These are phyloP conservation scores for Epichloe scottii DNA, from an alignment of 2,329 filamentous ascomycete species.

Conservation along the genomic window DNA sequence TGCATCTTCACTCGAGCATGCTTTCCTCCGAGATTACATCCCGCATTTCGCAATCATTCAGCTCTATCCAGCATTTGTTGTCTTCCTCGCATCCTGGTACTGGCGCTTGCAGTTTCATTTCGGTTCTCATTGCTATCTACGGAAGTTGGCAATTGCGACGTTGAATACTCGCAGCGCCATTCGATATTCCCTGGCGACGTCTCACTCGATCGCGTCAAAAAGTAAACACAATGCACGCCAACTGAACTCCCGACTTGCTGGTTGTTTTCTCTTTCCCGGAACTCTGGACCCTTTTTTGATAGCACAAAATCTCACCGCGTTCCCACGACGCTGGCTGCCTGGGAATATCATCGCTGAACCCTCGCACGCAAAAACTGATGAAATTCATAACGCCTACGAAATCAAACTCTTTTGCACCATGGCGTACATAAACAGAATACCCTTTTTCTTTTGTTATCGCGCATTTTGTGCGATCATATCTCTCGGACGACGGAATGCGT, in stretches of 20 bases:
- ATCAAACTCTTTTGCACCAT: not conserved
- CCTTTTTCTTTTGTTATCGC: not conserved
- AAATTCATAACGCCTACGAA: slow-evolving; percentile 1
- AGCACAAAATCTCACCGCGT: slow-evolving; percentile 6
- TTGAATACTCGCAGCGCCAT: not conserved
- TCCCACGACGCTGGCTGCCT: slow-evolving; percentile 5
- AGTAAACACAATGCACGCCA: slow-evolving; percentile 5
- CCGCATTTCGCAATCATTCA: not conserved
- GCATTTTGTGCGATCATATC: slow-evolving; percentile 12
- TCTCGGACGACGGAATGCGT: slow-evolving; percentile 13
- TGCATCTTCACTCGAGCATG: slow-evolving; percentile 1
- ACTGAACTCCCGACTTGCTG: not conserved
- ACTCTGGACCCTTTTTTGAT: not conserved
- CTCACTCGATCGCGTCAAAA: slow-evolving; percentile 8
- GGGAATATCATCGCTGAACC: not conserved
- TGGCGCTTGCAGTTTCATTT: slow-evolving; percentile 11
- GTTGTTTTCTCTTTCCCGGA: not conserved
- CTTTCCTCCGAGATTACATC: slow-evolving; percentile 3
- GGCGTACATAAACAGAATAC: slow-evolving; percentile 6
- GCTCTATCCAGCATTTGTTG: not conserved
- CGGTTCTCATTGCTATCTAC: slow-evolving; percentile 5
- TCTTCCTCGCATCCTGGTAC: slow-evolving; percentile 4
- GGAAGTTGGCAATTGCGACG: not conserved
- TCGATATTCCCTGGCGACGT: not conserved
- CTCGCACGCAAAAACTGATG: not conserved